Base-by-base conservation (phyloP, 257 asterid species). In the Solanum sejunctum region DNA sequence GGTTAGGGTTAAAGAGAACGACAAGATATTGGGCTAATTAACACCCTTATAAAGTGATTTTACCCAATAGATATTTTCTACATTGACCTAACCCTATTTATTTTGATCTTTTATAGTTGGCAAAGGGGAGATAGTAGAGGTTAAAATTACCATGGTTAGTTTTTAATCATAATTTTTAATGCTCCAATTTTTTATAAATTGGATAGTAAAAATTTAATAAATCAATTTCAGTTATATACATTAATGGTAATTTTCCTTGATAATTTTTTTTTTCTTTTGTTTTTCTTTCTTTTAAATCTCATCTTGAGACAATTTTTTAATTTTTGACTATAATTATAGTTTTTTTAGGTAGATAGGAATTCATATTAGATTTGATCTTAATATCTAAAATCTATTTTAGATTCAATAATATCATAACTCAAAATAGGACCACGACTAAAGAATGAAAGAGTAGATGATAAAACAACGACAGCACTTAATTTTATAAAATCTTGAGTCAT, bases 201-300 rank as follows among this genome's bases (percentile, higher is more conserved):
- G 54, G 54, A 49, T 2, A 54, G 8, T 26, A 54, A 52, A 43
- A 73, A 49, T 32, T 32, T 32, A 32, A 32, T 32, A 32, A 32
- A 32, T 2, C 5, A 32, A 32, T 32, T 32, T 32, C 5, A 3
- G 39, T 5, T 32, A 81, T 88, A 47, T 67, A 32, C 39, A 47
- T 81, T 84, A 61, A 89, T 54, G 87, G 82, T 12, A 84, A 47
- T 86, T 86, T 84, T n/a, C 83, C 69, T 28, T 78, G 61, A 82
- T 52, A n/a, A 32, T 32, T 7, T 85, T 56, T 84, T 84, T 60
- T 83, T 26, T 26, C 17, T 21, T 23, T 54, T 84, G 47, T 55
- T 69, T 45, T 82, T 71, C 73, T 73, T 81, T 6, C 39, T 32
- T 21, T 51, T 12, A 36, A 63, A 32, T 73, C 23, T 3, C 28